Percentiles rank a stretch among this genome's conserved stretches.
phyloP scores from a whole-genome alignment of 352 stramenopile species.

The Phytophthora chlamydospora region DNA sequence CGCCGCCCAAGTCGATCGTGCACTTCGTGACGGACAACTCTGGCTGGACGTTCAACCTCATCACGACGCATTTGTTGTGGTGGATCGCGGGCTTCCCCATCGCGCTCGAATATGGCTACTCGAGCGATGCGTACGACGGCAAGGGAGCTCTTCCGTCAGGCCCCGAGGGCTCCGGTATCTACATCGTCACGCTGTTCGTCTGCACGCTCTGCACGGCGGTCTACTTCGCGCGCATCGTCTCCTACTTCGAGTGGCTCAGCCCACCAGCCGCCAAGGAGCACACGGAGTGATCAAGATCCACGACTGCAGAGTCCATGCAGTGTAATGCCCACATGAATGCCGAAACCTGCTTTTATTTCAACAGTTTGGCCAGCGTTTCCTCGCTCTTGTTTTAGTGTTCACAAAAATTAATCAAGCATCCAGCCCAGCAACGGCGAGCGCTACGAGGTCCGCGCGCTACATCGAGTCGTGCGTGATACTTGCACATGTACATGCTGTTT shows the following conservation, averaged over 20 bases:
- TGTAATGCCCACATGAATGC: slow-evolving; percentile 22
- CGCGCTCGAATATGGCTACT: slow-evolving; percentile 82
- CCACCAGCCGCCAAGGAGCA: slow-evolving; percentile 37
- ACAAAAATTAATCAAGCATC: slow-evolving; percentile 25
- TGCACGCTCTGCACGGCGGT: slow-evolving; percentile 75
- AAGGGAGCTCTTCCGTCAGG: slow-evolving; percentile 81
- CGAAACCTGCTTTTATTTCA: slow-evolving; percentile 36
- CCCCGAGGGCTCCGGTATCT: slow-evolving; percentile 74
- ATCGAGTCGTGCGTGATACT: slow-evolving; percentile 8
- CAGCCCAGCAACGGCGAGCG: neutral
- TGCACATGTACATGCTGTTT: slow-evolving; percentile 24
- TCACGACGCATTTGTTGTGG: slow-evolving; percentile 82
- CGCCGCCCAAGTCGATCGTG: slow-evolving; percentile 44
- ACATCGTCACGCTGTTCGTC: slow-evolving; percentile 85
- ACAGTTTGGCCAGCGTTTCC: slow-evolving; percentile 26
- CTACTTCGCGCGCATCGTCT: slow-evolving; percentile 57
- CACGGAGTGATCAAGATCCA: slow-evolving; percentile 26
- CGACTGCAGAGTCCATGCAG: neutral
- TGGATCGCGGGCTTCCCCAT: slow-evolving; percentile 84
- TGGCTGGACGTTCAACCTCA: slow-evolving; percentile 88
- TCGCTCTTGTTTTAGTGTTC: slow-evolving; percentile 27
- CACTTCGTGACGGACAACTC: slow-evolving; percentile 77
- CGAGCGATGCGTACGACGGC: slow-evolving; percentile 72
- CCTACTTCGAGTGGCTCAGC: slow-evolving; percentile 56
- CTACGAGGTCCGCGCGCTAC: neutral